These are phyloP conservation scores for Fusarium armeniacum DNA, from an alignment of 2,329 filamentous ascomycete species.

Conservation along the genomic window DNA sequence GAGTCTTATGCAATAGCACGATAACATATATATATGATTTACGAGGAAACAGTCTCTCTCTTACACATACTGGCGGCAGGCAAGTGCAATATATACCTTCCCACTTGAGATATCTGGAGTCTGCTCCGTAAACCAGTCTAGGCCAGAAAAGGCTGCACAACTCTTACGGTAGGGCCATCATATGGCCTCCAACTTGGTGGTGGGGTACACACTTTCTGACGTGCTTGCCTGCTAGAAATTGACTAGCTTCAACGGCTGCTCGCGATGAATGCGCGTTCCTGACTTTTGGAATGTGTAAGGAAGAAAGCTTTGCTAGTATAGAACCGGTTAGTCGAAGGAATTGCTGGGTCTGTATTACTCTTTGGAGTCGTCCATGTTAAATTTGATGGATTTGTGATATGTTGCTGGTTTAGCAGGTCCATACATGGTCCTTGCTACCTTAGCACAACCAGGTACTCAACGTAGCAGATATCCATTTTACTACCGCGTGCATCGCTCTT, in stretches of 20 bases:
- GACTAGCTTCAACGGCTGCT: not conserved
- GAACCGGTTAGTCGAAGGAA: not conserved
- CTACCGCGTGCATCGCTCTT: not conserved
- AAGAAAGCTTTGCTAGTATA: not conserved
- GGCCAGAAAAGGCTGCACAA: not conserved
- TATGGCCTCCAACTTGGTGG: not conserved
- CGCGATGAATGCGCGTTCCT: conserved; percentile 1
- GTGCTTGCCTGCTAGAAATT: not conserved
- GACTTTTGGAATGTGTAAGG: not conserved
- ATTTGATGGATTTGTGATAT: not conserved
- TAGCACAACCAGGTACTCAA: too few relatives aligned
- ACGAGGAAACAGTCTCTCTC: not conserved
- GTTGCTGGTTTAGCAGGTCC: not conserved
- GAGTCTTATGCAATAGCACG: not conserved
- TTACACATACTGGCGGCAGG: not conserved
- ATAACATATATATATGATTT: not conserved
- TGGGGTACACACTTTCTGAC: not conserved
- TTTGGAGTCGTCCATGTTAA: not conserved
- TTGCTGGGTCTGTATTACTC: not conserved
- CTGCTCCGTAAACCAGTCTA: not conserved
- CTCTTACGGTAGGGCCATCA: not conserved
- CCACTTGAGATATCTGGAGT: not conserved
- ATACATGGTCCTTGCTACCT: not conserved
- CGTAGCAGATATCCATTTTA: not conserved
- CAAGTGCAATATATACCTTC: not conserved